These are phyloP conservation scores for Silene vulgaris DNA, from an alignment of 179 eudicot genomes.

Conservation along the genomic window DNA sequence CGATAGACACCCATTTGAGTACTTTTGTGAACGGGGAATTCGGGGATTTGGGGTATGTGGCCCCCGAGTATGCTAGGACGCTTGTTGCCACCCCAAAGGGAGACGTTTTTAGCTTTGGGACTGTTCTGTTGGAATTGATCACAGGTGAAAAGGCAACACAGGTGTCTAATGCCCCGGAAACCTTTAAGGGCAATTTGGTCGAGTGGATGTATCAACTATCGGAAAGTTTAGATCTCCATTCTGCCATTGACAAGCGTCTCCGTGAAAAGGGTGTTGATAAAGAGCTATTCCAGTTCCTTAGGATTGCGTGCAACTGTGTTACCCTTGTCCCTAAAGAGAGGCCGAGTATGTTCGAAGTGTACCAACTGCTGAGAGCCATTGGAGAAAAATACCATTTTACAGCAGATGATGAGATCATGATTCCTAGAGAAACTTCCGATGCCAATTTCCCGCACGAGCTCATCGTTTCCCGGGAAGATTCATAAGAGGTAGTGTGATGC, in stretches of 20 bases:
- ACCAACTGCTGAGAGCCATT: constrained; percentile 66
- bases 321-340: constrained; percentile 56
- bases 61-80: constrained; percentile 74
- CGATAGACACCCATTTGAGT: constrained; percentile 75
- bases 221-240: constrained; percentile 32
- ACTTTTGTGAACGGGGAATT: constrained; percentile 87
- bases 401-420: constrained; percentile 56
- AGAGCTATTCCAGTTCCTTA: constrained; percentile 66
- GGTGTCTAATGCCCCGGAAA: constrained; percentile 51
- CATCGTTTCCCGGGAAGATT: constrained; percentile 42
- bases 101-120: constrained; percentile 81
- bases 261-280: constrained; percentile 43
- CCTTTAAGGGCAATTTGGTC: constrained; percentile 71
- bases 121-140: constrained; percentile 68
- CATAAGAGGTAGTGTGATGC: neutral
- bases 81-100: constrained; percentile 84
- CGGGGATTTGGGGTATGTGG: constrained; percentile 83
- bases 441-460: constrained; percentile 43
- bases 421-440: constrained; percentile 33
- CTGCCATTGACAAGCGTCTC: constrained; percentile 50
- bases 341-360: constrained; percentile 81
- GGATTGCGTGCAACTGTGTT: constrained; percentile 67
- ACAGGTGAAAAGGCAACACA: constrained; percentile 66
- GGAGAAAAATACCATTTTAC: constrained; percentile 74
- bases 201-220: constrained; percentile 62